Conservation (phyloP, 1,284 basidiomycete species). For the Sutorius eximius region DNA sequence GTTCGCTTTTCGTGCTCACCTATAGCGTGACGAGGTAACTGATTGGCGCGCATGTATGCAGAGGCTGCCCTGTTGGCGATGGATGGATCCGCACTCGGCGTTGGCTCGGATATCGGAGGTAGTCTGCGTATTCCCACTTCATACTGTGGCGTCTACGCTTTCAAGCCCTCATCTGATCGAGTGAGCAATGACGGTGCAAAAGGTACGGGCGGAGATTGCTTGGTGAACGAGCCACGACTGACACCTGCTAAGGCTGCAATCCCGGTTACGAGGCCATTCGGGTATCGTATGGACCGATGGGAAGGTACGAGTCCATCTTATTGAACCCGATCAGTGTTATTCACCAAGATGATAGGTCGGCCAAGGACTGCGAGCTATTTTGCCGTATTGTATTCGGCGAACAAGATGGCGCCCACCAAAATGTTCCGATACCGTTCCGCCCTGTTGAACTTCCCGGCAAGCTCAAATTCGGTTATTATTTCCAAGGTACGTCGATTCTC, state of each 20-base stretch:
- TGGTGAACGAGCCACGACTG: background rate
- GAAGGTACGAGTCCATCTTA: conserved; percentile 43
- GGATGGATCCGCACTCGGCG: conserved; percentile 75
- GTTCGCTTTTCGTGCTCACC: conserved; percentile 13
- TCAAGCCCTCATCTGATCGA: conserved; percentile 69
- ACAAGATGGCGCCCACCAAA: conserved; percentile 40
- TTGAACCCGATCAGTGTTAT: background rate
- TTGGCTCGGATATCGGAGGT: conserved; percentile 80
- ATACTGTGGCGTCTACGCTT: conserved; percentile 78
- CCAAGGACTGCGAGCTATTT: conserved; percentile 66
- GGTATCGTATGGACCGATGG: conserved; percentile 72
- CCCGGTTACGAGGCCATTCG: conserved; percentile 70
- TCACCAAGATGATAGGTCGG: conserved; percentile 43
- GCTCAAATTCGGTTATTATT: conserved; percentile 74
- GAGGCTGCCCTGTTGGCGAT: conserved; percentile 75
- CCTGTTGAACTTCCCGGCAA: conserved; percentile 54
- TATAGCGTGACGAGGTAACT: background rate
- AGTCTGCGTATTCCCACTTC: conserved; percentile 77
- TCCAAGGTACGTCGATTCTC: conserved; percentile 45
- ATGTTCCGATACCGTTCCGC: conserved; percentile 61
- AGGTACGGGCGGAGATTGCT: conserved; percentile 36
- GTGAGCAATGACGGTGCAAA: conserved; percentile 50
- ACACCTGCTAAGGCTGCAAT: conserved; percentile 41
- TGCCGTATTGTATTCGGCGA: conserved; percentile 57
- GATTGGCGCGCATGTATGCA: conserved; percentile 5